phyloP scores from a whole-genome alignment of 1,139 yeast species.

The Kodamaea alishanica region DNA sequence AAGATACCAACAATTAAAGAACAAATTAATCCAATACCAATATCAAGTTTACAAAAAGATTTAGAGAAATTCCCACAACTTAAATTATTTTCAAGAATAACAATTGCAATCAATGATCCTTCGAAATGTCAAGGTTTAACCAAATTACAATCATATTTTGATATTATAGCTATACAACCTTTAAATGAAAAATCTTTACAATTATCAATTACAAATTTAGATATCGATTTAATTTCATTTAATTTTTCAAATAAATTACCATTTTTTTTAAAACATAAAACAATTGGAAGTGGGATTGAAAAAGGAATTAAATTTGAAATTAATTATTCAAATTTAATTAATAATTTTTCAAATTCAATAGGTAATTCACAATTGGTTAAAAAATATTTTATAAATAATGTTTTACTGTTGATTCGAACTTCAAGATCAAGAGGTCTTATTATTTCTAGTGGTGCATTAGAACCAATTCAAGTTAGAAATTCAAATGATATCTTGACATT shows the following conservation, averaged over 20 bases:
- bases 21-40: constrained; percentile 39
- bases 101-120: constrained; percentile 73
- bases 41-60: constrained; percentile 19
- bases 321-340: constrained; percentile 55
- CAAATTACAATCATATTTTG: constrained; percentile 62
- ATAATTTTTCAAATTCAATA: constrained; percentile 27
- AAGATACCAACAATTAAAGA: constrained; percentile 49
- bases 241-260: constrained; percentile 67
- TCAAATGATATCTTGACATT: constrained; percentile 67
- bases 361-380: constrained; percentile 34
- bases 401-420: constrained; percentile 75
- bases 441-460: constrained; percentile 69
- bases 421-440: constrained; percentile 77
- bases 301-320: constrained; percentile 83
- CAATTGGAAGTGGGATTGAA: constrained; percentile 76
- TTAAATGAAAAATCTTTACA: constrained; percentile 74
- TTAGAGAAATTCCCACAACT: constrained; percentile 37
- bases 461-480: constrained; percentile 58
- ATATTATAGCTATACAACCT: constrained; percentile 80
- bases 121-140: constrained; percentile 70
- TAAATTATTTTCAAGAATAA: constrained; percentile 66
- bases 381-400: constrained; percentile 64
- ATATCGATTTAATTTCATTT: constrained; percentile 75
- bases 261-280: constrained; percentile 75
- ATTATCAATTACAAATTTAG: constrained; percentile 67